A percentile compares a stretch with the other conserved stretches of the same genome.
Conservation (phyloP, 2,329 filamentous ascomycete genomes). For the Pleomassaria siparia region DNA sequence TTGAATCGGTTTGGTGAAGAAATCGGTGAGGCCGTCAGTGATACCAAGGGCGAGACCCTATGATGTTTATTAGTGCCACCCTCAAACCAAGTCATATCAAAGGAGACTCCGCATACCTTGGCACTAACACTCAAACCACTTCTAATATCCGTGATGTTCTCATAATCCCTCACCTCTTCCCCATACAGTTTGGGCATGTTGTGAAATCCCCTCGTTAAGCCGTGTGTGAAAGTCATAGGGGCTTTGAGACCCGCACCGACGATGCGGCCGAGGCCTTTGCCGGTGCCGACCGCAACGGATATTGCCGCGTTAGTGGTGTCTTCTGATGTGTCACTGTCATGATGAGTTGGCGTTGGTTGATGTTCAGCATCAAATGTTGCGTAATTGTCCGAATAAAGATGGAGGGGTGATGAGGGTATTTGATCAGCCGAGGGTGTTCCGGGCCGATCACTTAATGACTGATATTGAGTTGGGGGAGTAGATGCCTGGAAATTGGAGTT, state of each 20-base stretch:
- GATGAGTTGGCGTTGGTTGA: not conserved
- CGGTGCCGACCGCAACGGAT: conserved; percentile 64
- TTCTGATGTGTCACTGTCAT: too few relatives aligned
- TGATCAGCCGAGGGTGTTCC: too few relatives aligned
- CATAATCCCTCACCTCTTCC: conserved; percentile 71
- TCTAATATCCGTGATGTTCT: conserved; percentile 73
- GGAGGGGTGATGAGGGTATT: too few relatives aligned
- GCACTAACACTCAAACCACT: conserved; percentile 74
- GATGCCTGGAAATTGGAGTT: not conserved
- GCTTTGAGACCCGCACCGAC: conserved; percentile 70
- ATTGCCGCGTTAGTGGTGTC: conserved; percentile 14
- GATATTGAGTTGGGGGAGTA: not conserved
- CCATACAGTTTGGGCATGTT: conserved; percentile 83
- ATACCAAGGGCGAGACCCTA: conserved; percentile 72
- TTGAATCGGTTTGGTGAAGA: conserved; percentile 73
- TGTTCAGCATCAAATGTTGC: too few relatives aligned
- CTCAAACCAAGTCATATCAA: not conserved
- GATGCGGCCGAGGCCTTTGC: conserved; percentile 67
- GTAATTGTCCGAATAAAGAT: too few relatives aligned
- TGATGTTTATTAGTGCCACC: not conserved
- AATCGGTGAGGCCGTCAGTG: conserved; percentile 75
- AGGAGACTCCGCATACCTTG: conserved; percentile 49
- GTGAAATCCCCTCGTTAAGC: conserved; percentile 79
- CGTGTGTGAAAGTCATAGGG: conserved; percentile 79
- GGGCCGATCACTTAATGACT: not conserved